Percentiles rank a stretch among this genome's conserved stretches.
These are phyloP conservation scores for Mucor sp. DNA, from an alignment of 371 early-diverging fungal species.

Conservation along the genomic window DNA sequence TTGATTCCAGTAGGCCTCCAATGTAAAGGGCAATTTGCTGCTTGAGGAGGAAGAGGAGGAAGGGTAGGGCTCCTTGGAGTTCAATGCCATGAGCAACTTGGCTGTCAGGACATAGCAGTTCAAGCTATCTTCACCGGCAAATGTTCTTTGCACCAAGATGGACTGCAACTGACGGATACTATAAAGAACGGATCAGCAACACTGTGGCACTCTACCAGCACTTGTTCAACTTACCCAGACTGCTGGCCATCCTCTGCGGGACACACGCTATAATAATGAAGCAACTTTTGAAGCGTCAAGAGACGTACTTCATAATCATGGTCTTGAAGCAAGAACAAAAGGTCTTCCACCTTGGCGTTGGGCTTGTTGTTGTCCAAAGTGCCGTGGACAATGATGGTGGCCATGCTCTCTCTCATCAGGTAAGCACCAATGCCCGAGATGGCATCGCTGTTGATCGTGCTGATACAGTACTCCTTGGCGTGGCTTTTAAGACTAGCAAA, in stretches of 20 bases:
- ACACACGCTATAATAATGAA: constrained; percentile 10
- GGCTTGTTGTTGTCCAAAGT: constrained; percentile 23
- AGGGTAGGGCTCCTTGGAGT: constrained; percentile 42
- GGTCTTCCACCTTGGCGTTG: constrained; percentile 10
- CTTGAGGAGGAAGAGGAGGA: not conserved
- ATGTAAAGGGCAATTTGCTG: constrained; percentile 30
- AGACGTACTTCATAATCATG: constrained; percentile 66
- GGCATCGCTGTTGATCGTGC: constrained; percentile 17
- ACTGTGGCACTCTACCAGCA: not conserved
- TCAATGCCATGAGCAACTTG: constrained; percentile 37
- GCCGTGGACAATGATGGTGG: constrained; percentile 35
- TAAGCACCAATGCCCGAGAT: constrained; percentile 48
- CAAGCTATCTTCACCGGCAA: constrained; percentile 50
- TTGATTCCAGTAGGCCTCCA: constrained; percentile 41
- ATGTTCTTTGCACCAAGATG: constrained; percentile 50
- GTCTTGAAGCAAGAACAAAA: constrained; percentile 35
- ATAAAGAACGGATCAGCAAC: constrained; percentile 7
- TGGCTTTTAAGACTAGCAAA: not conserved
- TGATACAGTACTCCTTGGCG: not conserved
- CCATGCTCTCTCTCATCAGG: constrained; percentile 51
- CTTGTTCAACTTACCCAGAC: not conserved
- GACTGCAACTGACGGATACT: constrained; percentile 33
- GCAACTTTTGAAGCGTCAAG: constrained; percentile 46
- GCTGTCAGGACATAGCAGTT: constrained; percentile 58
- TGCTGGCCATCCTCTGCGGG: not conserved